phyloP scores from a whole-genome alignment of 2,329 filamentous ascomycete species.

The Leptographium wingfieldii region DNA sequence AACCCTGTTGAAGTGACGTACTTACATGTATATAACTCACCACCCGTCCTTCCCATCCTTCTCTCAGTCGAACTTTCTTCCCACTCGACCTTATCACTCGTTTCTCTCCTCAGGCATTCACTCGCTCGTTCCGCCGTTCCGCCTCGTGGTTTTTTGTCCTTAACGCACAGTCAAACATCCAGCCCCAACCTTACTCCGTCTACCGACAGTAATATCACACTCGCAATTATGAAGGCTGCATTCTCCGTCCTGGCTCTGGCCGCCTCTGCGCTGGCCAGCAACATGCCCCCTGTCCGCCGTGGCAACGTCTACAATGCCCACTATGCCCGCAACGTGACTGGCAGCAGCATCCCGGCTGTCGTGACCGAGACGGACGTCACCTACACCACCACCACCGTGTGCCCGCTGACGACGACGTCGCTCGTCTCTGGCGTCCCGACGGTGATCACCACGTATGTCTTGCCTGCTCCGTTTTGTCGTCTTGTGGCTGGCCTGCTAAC shows the following conservation, averaged over 20 bases:
- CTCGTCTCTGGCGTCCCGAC: constrained; percentile 28
- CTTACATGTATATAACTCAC: neutral
- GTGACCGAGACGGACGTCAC: neutral
- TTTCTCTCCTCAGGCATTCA: neutral
- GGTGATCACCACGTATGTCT: constrained; percentile 23
- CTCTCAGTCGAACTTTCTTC: neutral
- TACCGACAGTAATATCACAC: neutral
- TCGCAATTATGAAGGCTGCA: constrained; percentile 19
- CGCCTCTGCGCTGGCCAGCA: constrained; percentile 13
- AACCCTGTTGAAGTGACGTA: neutral
- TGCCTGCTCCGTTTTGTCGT: neutral
- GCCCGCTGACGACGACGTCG: constrained; percentile 29
- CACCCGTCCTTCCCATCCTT: neutral
- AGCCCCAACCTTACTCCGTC: neutral
- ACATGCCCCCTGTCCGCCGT: neutral
- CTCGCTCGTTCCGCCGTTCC: neutral
- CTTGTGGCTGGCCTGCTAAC: neutral
- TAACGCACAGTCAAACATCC: neutral
- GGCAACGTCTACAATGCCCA: neutral
- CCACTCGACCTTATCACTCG: neutral
- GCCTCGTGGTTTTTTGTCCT: neutral
- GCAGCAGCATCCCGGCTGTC: constrained; percentile 11
- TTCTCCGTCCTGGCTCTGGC: constrained; percentile 20
- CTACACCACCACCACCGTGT: neutral
- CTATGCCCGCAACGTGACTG: constrained; percentile 3